Conservation (phyloP, 257 asterid genomes). For the Apocynum venetum region DNA sequence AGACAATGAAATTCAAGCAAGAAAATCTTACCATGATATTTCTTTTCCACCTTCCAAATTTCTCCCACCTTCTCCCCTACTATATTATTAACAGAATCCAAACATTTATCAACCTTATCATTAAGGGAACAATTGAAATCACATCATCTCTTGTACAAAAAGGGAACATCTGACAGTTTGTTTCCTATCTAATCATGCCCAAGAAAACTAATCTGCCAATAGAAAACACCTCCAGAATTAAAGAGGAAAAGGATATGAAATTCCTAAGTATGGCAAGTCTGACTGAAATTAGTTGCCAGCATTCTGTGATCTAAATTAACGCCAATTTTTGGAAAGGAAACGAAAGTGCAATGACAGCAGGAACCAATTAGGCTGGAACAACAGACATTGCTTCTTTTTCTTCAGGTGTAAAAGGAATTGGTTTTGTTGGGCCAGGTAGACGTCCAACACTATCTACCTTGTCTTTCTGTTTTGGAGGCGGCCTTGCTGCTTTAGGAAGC, state of each 20-base stretch:
- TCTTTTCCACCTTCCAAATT: not conserved
- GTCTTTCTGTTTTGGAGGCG: conserved; percentile 81
- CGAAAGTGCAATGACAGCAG: not conserved
- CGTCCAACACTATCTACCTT: conserved; percentile 92
- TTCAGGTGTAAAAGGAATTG: conserved; percentile 57
- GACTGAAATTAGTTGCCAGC: not conserved
- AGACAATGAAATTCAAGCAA: not conserved
- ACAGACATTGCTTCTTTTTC: conserved; percentile 46
- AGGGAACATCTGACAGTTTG: not conserved
- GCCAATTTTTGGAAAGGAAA: not conserved
- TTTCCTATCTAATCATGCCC: not conserved
- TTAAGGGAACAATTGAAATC: not conserved
- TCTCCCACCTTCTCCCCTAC: not conserved
- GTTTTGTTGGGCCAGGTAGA: conserved; percentile 88
- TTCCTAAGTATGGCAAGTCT: not conserved
- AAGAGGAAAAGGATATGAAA: not conserved
- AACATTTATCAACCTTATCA: not conserved
- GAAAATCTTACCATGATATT: not conserved
- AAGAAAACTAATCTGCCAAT: not conserved
- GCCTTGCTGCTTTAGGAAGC: conserved; percentile 86
- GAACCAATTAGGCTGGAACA: conserved; percentile 25
- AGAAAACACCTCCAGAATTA: not conserved
- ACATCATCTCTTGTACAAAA: not conserved
- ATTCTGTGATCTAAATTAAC: not conserved
- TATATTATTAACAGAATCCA: not conserved